These are phyloP conservation scores for Singerocomus inundabilis DNA, from an alignment of 1,284 basidiomycete genomes.

Conservation along the genomic window DNA sequence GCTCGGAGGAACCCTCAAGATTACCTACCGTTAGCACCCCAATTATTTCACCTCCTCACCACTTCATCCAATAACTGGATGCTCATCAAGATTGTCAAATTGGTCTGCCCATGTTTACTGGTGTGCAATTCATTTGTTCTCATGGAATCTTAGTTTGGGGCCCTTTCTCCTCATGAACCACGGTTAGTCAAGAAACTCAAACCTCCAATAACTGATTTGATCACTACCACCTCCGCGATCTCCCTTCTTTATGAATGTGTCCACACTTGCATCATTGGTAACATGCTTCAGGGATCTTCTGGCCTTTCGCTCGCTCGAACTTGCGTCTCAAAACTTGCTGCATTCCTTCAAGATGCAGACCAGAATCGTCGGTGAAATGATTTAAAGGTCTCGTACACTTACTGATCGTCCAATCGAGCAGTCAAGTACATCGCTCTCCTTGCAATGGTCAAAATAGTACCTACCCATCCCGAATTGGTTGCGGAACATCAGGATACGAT, in stretches of 20 bases:
- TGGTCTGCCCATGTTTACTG: slow-evolving; percentile 49
- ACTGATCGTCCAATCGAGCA: slow-evolving; percentile 37
- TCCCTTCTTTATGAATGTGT: slow-evolving; percentile 98
- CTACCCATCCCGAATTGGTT: slow-evolving; percentile 87
- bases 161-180: slow-evolving; percentile 87
- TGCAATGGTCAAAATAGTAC: slow-evolving; percentile 94
- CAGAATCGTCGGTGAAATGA: slow-evolving; percentile 75
- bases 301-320: slow-evolving; percentile 83
- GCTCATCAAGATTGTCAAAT: slow-evolving; percentile 98
- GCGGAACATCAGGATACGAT: slow-evolving; percentile 93
- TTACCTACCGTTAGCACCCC: slow-evolving; percentile 85
- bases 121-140: not conserved
- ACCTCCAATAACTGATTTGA: slow-evolving; percentile 90
- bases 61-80: slow-evolving; percentile 99
- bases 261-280: slow-evolving; percentile 95
- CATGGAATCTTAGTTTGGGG: slow-evolving; percentile 69
- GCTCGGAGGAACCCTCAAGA: slow-evolving; percentile 76
- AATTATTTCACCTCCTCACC: slow-evolving; percentile 92
- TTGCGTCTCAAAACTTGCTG: slow-evolving; percentile 92
- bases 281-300: slow-evolving; percentile 83
- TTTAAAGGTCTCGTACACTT: slow-evolving; percentile 11
- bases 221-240: slow-evolving; percentile 94
- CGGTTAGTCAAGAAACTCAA: slow-evolving; percentile 93
- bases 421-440: slow-evolving; percentile 97
- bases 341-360: slow-evolving; percentile 89